phyloP scores from a whole-genome alignment of 2,329 filamentous ascomycete genomes.

The Microdochium nivale region DNA sequence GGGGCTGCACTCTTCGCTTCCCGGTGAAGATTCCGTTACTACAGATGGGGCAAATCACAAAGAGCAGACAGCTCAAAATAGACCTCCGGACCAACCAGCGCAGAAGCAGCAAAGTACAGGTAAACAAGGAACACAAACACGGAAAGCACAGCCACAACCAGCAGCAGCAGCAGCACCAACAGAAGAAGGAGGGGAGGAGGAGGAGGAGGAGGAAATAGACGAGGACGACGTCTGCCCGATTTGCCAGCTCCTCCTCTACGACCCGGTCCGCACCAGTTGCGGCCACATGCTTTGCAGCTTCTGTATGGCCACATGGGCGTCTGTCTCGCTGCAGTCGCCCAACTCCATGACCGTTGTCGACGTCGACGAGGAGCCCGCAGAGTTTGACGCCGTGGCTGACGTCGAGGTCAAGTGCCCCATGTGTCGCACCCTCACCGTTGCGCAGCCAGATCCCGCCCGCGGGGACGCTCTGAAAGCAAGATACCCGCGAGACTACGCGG shows the following conservation, averaged over 20 bases:
- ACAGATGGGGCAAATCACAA: background rate
- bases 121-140: background rate
- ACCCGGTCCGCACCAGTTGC: constrained; percentile 27
- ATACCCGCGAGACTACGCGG: constrained; percentile 25
- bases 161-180: background rate
- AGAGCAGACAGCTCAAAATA: background rate
- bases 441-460: constrained; percentile 15
- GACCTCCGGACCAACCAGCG: background rate
- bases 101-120: background rate
- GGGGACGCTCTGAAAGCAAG: constrained; percentile 17
- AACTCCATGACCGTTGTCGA: constrained; percentile 23
- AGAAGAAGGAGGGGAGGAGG: background rate
- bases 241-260: constrained; percentile 31
- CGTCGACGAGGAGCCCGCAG: constrained; percentile 23
- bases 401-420: constrained; percentile 34
- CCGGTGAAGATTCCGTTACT: background rate
- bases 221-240: constrained; percentile 35
- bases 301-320: constrained; percentile 37
- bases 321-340: constrained; percentile 25
- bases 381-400: constrained; percentile 10
- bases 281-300: constrained; percentile 31
- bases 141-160: background rate
- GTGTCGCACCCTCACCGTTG: constrained; percentile 30
- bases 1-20: background rate
- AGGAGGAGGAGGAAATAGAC: constrained; percentile 2